phyloP scores from a whole-genome alignment of 2,329 filamentous ascomycete genomes.

The Diplodia sapinea region DNA sequence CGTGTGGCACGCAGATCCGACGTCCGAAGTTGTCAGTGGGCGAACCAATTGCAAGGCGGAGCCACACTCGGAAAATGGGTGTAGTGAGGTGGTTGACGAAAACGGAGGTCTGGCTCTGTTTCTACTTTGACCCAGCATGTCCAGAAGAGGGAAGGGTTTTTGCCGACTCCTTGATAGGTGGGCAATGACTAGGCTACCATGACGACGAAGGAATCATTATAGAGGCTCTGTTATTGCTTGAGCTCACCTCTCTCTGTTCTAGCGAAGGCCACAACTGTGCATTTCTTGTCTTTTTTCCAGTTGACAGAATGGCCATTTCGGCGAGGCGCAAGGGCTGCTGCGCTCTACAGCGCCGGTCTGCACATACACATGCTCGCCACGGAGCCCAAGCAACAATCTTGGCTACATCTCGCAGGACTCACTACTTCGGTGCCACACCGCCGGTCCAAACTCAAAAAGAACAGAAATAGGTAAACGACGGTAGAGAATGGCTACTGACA shows the following conservation, averaged over 20 bases:
- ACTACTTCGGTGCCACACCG: neutral
- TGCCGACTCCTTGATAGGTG: neutral
- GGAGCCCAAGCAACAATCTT: too few relatives aligned
- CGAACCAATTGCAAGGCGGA: neutral
- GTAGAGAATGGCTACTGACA: neutral
- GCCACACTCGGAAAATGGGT: neutral
- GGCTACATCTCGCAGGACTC: neutral
- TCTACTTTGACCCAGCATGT: neutral
- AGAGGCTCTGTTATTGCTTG: neutral
- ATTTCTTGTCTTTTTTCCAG: neutral
- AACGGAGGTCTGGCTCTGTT: neutral
- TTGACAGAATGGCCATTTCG: too few relatives aligned
- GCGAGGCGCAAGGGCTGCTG: too few relatives aligned
- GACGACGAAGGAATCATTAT: neutral
- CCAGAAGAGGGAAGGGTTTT: neutral
- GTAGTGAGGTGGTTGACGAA: conserved; percentile 18
- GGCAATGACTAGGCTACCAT: neutral
- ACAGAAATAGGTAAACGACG: neutral
- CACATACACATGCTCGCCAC: too few relatives aligned
- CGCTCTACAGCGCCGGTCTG: too few relatives aligned
- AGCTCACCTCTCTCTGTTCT: neutral
- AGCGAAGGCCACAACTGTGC: neutral
- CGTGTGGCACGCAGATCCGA: conserved; percentile 29
- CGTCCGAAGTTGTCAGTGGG: conserved; percentile 2
- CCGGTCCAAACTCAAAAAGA: neutral